phyloP scores from a whole-genome alignment of 495 filamentous ascomycete species.

The Achaetomiella virescens region DNA sequence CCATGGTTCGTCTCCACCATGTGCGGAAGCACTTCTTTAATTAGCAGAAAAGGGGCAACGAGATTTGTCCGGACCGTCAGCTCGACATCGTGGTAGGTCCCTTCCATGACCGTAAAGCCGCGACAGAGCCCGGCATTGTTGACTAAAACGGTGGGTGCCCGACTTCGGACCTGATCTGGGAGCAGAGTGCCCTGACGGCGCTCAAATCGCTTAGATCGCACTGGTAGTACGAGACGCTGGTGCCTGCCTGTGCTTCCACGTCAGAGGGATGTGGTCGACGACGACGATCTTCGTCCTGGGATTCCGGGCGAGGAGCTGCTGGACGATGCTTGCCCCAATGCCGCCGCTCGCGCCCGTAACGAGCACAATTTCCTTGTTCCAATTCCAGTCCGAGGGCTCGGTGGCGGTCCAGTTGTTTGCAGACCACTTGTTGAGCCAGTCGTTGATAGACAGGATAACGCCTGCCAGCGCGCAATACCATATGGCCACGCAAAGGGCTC shows the following conservation, averaged over 20 bases:
- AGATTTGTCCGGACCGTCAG: conserved; percentile 24
- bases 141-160: conserved; percentile 27
- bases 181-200: too few species aligned
- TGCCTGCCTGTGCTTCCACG: conserved; percentile 8
- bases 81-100: conserved; percentile 21
- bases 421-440: too few species aligned
- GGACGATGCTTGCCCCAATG: conserved; percentile 17
- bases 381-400: too few species aligned
- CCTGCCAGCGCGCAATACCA: too few species aligned
- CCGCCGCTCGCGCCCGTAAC: conserved; percentile 26
- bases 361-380: conserved; percentile 30
- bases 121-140: conserved; percentile 24
- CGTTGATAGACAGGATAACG: too few species aligned
- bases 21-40: conserved; percentile 25
- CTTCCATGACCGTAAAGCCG: conserved; percentile 21
- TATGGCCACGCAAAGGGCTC: too few species aligned
- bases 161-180: conserved; percentile 18
- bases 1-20: conserved; percentile 24
- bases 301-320: conserved; percentile 18
- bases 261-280: conserved; percentile 19
- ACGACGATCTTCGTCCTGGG: conserved; percentile 17
- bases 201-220: conserved; percentile 22
- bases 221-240: conserved; percentile 23
- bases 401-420: too few species aligned
- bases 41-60: conserved; percentile 21